Evolutionary conservation across 495 filamentous ascomycete genomes (phyloP), one percentile per base, ranked within the genome.

Genomic region (Hypoxylon cercidicola): DNA sequence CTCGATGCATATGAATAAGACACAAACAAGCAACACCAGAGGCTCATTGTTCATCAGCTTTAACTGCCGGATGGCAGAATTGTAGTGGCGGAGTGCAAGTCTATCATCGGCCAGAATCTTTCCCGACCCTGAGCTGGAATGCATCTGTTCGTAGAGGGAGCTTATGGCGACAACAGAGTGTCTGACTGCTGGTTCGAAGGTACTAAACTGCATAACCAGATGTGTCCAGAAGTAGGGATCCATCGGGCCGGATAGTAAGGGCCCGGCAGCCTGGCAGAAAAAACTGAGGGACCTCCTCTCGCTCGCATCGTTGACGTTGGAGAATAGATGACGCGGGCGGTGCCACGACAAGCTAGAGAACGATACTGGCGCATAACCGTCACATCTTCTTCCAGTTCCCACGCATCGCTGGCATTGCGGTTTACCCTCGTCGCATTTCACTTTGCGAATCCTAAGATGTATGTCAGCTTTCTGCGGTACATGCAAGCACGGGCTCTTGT

Each of bases 1-100:
- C 64, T 87, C 85, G 35, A 88, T 82, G 65, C 83, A 87, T 12
- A 87, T 81, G 46, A 86, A 88, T 20, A 88, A 74, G 1, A 85
- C 66, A 51, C 85, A 87, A 2, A 75, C 85, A 8, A 88, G 73
- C 30, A 88, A 68, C 15, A 87, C 82, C 13, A 83, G 66, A 1
- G 78, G 77, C 63, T 74, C 73, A 10, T 75, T 74, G 40, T 78
- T 63, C 51, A 69, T 72, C 35, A 70, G 69, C 49, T 77, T 72
- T 11, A 80, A 62, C 49, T 71, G 73, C 18, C 74, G 74, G 49
- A 87, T 86, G 1, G 85, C 83, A 45, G 78, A 73, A 62, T 84
- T 85, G 66, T 87, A 87, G 55, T 85, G 84, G 28, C 71, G 73
- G 4, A 86, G 70, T 15, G 83, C 82, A 39, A 84, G 72, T 21